Conservation (phyloP, 2,329 filamentous ascomycete genomes). For the Beauveria australis region DNA sequence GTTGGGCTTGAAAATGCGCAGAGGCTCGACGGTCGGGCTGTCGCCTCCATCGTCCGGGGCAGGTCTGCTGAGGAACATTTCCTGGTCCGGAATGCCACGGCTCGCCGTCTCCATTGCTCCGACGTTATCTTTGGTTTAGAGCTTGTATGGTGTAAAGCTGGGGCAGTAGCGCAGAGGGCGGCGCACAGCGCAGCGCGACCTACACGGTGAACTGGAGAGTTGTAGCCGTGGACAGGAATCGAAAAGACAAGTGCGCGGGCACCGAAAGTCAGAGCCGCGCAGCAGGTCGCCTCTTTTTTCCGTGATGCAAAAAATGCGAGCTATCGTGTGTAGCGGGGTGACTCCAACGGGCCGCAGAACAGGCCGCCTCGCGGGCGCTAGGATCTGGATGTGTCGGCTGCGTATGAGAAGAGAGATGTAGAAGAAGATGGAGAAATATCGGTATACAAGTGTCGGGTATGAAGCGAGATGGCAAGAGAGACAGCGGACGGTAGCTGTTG, state of each 20-base stretch:
- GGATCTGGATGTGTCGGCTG: slow-evolving; percentile 1
- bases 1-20: slow-evolving; percentile 76
- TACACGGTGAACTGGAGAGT: background rate
- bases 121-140: background rate
- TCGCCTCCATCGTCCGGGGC: slow-evolving; percentile 45
- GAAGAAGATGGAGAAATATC: background rate
- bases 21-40: slow-evolving; percentile 72
- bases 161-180: background rate
- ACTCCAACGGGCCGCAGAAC: slow-evolving; percentile 10
- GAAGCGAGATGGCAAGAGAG: background rate
- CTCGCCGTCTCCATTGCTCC: slow-evolving; percentile 27
- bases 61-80: slow-evolving; percentile 70
- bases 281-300: background rate
- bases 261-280: background rate
- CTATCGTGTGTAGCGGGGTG: slow-evolving; percentile 7
- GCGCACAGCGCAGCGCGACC: slow-evolving; percentile 1
- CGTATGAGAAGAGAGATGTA: background rate
- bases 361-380: slow-evolving; percentile 5
- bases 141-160: background rate
- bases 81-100: slow-evolving; percentile 66
- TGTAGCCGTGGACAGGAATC: background rate
- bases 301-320: background rate
- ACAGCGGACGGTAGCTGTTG: background rate
- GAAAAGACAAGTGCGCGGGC: no score
- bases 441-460: background rate